Evolutionary conservation across 1,284 basidiomycete genomes (phyloP).

Genomic region (Grifola frondosa): DNA sequence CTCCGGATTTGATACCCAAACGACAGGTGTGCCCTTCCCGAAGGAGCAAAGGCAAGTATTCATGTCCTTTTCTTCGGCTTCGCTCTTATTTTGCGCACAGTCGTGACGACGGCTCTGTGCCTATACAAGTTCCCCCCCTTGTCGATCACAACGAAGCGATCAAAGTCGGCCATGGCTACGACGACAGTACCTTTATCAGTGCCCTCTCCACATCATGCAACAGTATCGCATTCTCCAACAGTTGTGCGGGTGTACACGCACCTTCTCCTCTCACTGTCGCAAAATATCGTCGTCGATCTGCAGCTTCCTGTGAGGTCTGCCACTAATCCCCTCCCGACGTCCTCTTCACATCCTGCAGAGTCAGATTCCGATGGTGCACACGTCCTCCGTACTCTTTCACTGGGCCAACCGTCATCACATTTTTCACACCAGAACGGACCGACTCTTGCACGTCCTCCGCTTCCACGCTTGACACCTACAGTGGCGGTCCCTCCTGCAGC

Average conservation of each 20-base stretch:
- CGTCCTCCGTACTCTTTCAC: constrained; percentile 13
- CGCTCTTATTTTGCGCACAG: constrained; percentile 10
- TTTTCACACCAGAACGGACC: too few species aligned
- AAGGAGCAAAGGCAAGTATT: constrained; percentile 36
- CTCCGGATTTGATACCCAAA: constrained; percentile 58
- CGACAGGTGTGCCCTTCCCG: constrained; percentile 31
- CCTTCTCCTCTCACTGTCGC: constrained; percentile 52
- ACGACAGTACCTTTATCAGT: constrained; percentile 17
- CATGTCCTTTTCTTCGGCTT: neutral
- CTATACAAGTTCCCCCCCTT: neutral
- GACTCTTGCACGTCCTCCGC: constrained; percentile 2
- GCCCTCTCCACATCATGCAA: constrained; percentile 22
- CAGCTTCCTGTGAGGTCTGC: constrained; percentile 20
- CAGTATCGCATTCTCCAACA: constrained; percentile 23
- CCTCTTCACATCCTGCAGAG: constrained; percentile 18
- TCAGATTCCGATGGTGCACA: constrained; percentile 10
- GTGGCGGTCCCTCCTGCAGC: neutral
- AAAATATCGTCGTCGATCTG: constrained; percentile 36
- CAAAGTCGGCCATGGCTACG: constrained; percentile 27
- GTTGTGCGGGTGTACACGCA: constrained; percentile 29
- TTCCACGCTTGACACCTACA: neutral
- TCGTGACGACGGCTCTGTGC: constrained; percentile 10
- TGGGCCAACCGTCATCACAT: constrained; percentile 11
- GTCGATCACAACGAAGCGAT: constrained; percentile 24
- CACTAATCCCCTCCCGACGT: constrained; percentile 18